These are phyloP conservation scores for Sesbania bispinosa DNA, from an alignment of 306 rosid genomes.

Conservation along the genomic window DNA sequence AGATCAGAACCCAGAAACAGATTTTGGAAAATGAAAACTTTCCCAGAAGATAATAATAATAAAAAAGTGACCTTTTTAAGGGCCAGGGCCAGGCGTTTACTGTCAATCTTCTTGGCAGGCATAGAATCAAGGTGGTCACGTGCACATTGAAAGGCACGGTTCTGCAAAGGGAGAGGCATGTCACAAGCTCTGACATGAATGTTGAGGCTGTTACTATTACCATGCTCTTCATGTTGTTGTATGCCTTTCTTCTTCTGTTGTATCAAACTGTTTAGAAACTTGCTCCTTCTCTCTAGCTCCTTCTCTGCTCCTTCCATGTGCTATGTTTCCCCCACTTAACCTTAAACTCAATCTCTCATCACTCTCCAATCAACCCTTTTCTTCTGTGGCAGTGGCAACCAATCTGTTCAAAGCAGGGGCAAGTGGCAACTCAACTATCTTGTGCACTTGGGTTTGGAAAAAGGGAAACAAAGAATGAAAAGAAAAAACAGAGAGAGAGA, in stretches of 20 bases:
- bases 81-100: slow-evolving; percentile 67
- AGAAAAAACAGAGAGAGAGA: not conserved
- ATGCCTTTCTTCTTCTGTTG: slow-evolving; percentile 72
- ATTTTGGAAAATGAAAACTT: not conserved
- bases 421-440: not conserved
- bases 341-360: slow-evolving; percentile 34
- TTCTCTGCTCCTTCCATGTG: slow-evolving; percentile 76
- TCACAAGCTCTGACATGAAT: slow-evolving; percentile 76
- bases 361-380: slow-evolving; percentile 20
- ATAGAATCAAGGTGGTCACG: slow-evolving; percentile 65
- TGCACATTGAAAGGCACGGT: slow-evolving; percentile 68
- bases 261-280: slow-evolving; percentile 70
- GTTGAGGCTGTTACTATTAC: slow-evolving; percentile 34
- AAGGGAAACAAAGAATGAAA: not conserved
- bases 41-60: not conserved
- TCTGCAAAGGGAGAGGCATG: slow-evolving; percentile 70
- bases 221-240: slow-evolving; percentile 41
- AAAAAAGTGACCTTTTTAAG: slow-evolving; percentile 66
- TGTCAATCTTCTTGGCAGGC: slow-evolving; percentile 74
- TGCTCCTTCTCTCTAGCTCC: slow-evolving; percentile 86
- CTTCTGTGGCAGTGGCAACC: not conserved
- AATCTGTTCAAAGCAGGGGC: slow-evolving; percentile 15
- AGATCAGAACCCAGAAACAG: slow-evolving; percentile 5
- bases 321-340: not conserved
- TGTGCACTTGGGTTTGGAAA: slow-evolving; percentile 19